Evolutionary conservation across 208 protist species (phyloP).

Genomic region (Wallacemonas sp.): DNA sequence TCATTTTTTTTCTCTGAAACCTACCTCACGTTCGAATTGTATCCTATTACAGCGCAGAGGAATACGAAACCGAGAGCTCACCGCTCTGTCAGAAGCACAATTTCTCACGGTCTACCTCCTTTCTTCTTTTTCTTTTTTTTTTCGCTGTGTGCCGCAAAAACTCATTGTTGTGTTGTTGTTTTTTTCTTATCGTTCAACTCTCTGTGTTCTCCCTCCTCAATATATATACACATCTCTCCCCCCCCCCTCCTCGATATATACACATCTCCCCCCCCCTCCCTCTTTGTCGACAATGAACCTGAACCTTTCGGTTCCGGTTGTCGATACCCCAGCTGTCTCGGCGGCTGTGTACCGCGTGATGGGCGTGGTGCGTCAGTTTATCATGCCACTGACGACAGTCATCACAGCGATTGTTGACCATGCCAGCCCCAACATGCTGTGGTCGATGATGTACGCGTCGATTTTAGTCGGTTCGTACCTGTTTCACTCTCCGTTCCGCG

Average conservation of each 20-base stretch:
- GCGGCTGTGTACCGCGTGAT: constrained; percentile 3
- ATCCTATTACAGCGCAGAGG: too few relatives aligned
- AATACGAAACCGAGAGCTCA: too few relatives aligned
- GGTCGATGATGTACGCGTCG: constrained; percentile 45
- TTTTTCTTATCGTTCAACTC: too few relatives aligned
- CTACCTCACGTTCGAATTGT: too few relatives aligned
- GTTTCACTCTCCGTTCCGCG: constrained; percentile 80
- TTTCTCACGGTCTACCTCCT: background rate
- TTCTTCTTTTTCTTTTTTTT: constrained; percentile 10
- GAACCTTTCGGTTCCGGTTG: too few relatives aligned
- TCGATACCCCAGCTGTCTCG: background rate
- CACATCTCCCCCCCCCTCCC: too few relatives aligned
- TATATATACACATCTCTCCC: too few relatives aligned
- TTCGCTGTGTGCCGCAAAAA: background rate
- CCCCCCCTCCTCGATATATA: too few relatives aligned
- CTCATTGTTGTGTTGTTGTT: too few relatives aligned
- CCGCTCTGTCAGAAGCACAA: background rate
- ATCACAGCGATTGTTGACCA: constrained; percentile 7
- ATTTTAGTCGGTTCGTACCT: constrained; percentile 60
- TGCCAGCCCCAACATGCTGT: constrained; percentile 38
- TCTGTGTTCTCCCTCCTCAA: too few relatives aligned
- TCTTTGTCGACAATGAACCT: too few relatives aligned
- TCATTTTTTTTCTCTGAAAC: background rate
- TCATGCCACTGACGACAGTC: background rate
- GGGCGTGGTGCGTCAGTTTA: background rate